Evolutionary conservation across 176 grass and related monocot genomes (phyloP), one percentile per base, ranked within the genome.

Genomic region (Alopecurus myosuroides): DNA sequence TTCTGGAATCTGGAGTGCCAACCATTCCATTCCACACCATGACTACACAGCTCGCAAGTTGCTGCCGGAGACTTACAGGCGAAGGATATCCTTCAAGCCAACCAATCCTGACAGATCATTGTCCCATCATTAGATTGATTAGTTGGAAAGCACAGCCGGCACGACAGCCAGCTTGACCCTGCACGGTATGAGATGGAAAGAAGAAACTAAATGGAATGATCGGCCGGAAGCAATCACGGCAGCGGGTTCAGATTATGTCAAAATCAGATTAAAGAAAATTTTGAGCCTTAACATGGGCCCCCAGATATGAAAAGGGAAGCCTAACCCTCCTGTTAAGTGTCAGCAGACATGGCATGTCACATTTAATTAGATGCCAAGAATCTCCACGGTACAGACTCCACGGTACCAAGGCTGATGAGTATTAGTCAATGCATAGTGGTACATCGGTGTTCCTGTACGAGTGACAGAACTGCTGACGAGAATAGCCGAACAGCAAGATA

Each of bases 131-230:
- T 34, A 46, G 71, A 69, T 31, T 35, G 33, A 80, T 76, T 80
- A 84, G 85, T 81, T 87, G 85, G 85, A 87, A 76, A 91, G 85
- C 89, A 68, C n/a, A n/a, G n/a, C 49, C 31, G 30, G n/a, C 15
- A 30, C 49, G 79, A 62, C 89, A 68, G 18, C 76, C 76, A 83
- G 80, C 69, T 86, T 79, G 46, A 65, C 53, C 53, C 35, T 61
- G 85, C 76, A 81, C 48, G 11, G 60, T 78, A n/a, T 65, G 80
- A 86, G 5, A 57, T 29, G 42, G 22, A 70, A 81, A 81, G 33
- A 67, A 63, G 28, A 68, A 29, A 39, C 18, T 81, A 66, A 65
- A 74, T 28, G 49, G 33, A 50, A 70, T 22, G 10, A 82, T 62
- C 39, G 41, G 61, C 50, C 41, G 60, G 51, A 77, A 28, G 34